Evolutionary conservation across 2,329 filamentous ascomycete species (phyloP).

Genomic region (Aaosphaeria arxii): DNA sequence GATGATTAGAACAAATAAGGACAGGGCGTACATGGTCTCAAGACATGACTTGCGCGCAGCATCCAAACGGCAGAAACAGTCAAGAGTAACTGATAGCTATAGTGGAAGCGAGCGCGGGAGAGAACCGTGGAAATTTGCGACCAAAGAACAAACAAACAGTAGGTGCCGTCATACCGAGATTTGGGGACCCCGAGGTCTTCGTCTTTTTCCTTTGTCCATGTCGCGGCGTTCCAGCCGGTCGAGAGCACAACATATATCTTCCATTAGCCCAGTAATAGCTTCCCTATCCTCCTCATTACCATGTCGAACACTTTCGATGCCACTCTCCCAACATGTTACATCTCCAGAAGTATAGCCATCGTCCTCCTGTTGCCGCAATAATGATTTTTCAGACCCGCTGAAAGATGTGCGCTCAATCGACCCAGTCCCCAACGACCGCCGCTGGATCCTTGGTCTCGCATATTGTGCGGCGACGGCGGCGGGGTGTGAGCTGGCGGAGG

Average conservation of each 20-base stretch:
- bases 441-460: constrained; percentile 34
- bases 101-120: background rate
- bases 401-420: constrained; percentile 18
- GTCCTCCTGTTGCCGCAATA: background rate
- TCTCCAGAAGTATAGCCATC: constrained; percentile 11
- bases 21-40: background rate
- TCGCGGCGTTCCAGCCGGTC: constrained; percentile 22
- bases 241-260: constrained; percentile 25
- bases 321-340: constrained; percentile 10
- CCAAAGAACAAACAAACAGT: constrained; percentile 5
- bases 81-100: background rate
- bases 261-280: constrained; percentile 19
- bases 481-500: constrained; percentile 30
- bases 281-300: constrained; percentile 19
- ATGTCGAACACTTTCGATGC: no score
- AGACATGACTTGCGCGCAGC: background rate
- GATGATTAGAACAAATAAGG: background rate
- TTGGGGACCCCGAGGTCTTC: constrained; percentile 11
- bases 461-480: constrained; percentile 28
- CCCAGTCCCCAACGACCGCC: constrained; percentile 27
- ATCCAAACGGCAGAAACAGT: no score
- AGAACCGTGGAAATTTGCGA: background rate
- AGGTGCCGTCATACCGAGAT: constrained; percentile 34
- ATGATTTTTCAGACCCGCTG: constrained; percentile 9
- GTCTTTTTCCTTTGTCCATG: constrained; percentile 14